Conservation (phyloP, 2,329 filamentous ascomycete species). For the Tetracladium maxilliforme region DNA sequence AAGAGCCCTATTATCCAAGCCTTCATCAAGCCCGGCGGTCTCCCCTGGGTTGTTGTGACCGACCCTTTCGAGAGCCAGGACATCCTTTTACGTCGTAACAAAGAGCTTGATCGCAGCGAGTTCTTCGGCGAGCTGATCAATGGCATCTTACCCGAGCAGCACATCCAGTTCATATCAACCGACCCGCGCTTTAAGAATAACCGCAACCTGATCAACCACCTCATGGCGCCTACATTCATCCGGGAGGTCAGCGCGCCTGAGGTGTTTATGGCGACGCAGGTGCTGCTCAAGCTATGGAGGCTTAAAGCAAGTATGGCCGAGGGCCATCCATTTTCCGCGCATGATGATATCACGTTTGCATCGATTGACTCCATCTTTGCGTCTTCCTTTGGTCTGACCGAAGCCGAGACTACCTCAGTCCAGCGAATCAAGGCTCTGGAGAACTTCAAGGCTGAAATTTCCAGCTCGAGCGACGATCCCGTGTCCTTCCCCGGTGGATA, state of each 20-base stretch:
- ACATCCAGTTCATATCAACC: slow-evolving; percentile 12
- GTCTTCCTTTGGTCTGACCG: slow-evolving; percentile 5
- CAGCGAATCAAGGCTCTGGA: no score
- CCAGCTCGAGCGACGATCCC: no score
- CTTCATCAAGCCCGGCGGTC: slow-evolving; percentile 7
- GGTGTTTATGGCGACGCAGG: slow-evolving; percentile 9
- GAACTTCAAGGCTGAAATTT: no score
- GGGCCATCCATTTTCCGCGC: slow-evolving; percentile 4
- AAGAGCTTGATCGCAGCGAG: slow-evolving; percentile 15
- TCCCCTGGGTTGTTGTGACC: slow-evolving; percentile 10
- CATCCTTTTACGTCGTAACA: slow-evolving; percentile 12
- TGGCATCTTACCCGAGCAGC: slow-evolving; percentile 12
- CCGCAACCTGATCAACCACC: slow-evolving; percentile 13
- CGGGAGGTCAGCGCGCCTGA: slow-evolving; percentile 12
- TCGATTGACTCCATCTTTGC: slow-evolving; percentile 4
- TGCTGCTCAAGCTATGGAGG: slow-evolving; percentile 14
- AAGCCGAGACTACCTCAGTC: no score
- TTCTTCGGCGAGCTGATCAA: slow-evolving; percentile 9
- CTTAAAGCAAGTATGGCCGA: slow-evolving; percentile 7
- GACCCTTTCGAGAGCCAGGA: slow-evolving; percentile 14
- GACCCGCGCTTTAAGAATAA: slow-evolving; percentile 11
- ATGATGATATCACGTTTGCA: slow-evolving; percentile 3
- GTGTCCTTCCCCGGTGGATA: no score
- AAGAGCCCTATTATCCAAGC: slow-evolving; percentile 11
- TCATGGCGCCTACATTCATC: slow-evolving; percentile 15